These are phyloP conservation scores for Tremella mesenterica DNA, from an alignment of 768 basidiomycete species.

Conservation along the genomic window DNA sequence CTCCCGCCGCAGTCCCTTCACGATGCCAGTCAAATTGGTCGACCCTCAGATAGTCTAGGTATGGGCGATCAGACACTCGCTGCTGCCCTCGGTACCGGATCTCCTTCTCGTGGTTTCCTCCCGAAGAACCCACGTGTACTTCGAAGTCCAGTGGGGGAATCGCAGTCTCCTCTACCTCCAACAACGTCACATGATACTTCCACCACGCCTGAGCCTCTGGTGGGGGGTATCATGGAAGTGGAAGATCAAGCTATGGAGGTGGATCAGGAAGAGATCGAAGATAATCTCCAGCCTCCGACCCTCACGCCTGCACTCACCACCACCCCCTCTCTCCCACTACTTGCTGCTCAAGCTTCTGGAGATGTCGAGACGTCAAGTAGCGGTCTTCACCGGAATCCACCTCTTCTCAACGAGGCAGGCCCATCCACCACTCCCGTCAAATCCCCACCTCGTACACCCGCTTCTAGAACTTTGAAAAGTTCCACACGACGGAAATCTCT, in stretches of 20 bases:
- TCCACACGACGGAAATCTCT: slow-evolving; percentile 2
- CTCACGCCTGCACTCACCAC: background rate
- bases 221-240: slow-evolving; percentile 6
- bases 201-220: no score
- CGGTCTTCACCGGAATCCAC: background rate
- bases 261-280: background rate
- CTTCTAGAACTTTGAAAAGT: background rate
- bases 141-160: no score
- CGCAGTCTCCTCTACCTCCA: no score
- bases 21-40: no score
- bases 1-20: no score
- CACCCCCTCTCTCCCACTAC: background rate
- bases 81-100: background rate
- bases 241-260: slow-evolving; percentile 2
- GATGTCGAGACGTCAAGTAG: background rate
- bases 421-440: background rate
- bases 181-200: no score
- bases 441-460: background rate
- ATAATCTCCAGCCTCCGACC: background rate
- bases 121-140: no score
- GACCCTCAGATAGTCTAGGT: no score
- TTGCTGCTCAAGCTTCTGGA: background rate
- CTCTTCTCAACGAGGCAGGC: no score
- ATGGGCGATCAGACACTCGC: background rate
- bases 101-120: background rate